Evolutionary conservation across 495 filamentous ascomycete genomes (phyloP).

Genomic region (Mycothermus thermophilus): DNA sequence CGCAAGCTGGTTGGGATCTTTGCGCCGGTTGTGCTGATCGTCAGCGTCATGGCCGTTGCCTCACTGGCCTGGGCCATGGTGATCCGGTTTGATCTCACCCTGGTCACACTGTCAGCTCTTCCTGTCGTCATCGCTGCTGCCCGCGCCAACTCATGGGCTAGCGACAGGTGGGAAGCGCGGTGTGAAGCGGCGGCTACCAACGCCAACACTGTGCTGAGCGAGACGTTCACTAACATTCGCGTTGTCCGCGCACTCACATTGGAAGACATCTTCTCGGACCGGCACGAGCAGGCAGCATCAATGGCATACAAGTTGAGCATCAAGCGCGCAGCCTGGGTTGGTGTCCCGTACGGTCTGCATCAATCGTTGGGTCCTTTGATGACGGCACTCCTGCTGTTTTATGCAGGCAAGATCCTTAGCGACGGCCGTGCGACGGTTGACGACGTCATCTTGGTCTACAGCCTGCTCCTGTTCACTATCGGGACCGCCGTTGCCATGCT

Average conservation of each 20-base stretch:
- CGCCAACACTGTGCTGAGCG: constrained; percentile 22
- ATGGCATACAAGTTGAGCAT: constrained; percentile 41
- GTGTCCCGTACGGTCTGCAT: constrained; percentile 61
- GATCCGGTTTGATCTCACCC: constrained; percentile 68
- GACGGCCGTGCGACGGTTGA: constrained; percentile 30
- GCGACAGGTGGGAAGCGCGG: constrained; percentile 54
- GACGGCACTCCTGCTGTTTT: constrained; percentile 75
- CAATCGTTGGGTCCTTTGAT: constrained; percentile 58
- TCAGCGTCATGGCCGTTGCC: constrained; percentile 47
- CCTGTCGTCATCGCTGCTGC: constrained; percentile 57
- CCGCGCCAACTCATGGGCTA: constrained; percentile 45
- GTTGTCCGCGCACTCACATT: constrained; percentile 69
- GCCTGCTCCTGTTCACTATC: constrained; percentile 71
- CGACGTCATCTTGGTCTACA: constrained; percentile 57
- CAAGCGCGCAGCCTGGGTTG: constrained; percentile 46
- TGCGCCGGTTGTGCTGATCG: constrained; percentile 51
- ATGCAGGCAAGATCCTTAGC: constrained; percentile 51
- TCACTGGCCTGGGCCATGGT: constrained; percentile 61
- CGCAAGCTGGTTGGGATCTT: constrained; percentile 69
- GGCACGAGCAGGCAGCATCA: constrained; percentile 40
- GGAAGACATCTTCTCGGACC: constrained; percentile 57
- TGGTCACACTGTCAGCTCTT: constrained; percentile 54
- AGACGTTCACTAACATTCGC: constrained; percentile 70
- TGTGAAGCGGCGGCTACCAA: constrained; percentile 44
- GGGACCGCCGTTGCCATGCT: constrained; percentile 55